Evolutionary conservation across 805 yeast species (phyloP).

Genomic region (Hanseniaspora taiwanica): DNA sequence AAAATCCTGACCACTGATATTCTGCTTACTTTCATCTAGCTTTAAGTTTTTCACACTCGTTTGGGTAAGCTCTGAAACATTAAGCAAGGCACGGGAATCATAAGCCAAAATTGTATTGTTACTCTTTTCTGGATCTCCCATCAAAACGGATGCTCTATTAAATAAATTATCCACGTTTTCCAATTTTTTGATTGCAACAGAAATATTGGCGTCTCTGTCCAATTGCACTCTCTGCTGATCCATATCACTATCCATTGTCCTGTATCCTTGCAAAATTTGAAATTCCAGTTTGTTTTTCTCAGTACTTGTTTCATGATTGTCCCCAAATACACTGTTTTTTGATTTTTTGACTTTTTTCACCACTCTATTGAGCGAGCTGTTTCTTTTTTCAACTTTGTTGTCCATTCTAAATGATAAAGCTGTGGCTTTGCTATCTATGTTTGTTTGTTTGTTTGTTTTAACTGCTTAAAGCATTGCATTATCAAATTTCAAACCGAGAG

Average conservation of each 20-base stretch:
- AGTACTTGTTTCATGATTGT: not conserved
- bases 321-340: not conserved
- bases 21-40: conserved; percentile 41
- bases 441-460: not conserved
- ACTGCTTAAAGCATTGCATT: no score
- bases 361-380: not conserved
- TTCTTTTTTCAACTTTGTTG: not conserved
- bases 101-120: conserved; percentile 35
- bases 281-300: conserved; percentile 13
- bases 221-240: conserved; percentile 34
- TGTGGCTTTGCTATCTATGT: not conserved
- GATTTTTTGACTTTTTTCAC: not conserved
- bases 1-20: conserved; percentile 37
- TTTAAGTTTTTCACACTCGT: conserved; percentile 49
- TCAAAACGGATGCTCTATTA: conserved; percentile 26
- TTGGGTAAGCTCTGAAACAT: conserved; percentile 49
- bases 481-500: no score
- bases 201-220: conserved; percentile 45
- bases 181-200: conserved; percentile 32
- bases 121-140: conserved; percentile 9
- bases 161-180: conserved; percentile 35
- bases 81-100: conserved; percentile 52
- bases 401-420: not conserved
- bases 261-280: conserved; percentile 20
- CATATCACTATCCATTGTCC: conserved; percentile 19